Conservation (phyloP, 2,329 filamentous ascomycete genomes). For the Neonectria ditissima region DNA sequence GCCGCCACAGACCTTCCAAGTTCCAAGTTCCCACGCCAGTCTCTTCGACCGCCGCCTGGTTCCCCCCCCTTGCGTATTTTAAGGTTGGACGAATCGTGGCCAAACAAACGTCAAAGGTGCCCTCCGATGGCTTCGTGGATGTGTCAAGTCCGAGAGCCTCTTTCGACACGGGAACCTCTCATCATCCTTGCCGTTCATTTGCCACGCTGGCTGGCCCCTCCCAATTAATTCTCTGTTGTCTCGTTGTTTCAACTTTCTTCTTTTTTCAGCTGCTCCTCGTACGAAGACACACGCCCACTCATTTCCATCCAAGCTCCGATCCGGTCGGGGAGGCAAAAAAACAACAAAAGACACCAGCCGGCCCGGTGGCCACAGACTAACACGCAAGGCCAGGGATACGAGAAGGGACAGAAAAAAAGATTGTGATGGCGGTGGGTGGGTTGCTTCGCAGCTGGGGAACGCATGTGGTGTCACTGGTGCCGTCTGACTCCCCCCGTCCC, state of each 20-base stretch:
- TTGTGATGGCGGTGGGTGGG: constrained; percentile 28
- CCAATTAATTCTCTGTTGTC: background rate
- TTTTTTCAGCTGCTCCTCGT: background rate
- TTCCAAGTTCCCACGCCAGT: background rate
- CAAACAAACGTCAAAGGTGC: constrained; percentile 27
- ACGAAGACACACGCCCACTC: too few species aligned
- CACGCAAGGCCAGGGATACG: constrained; percentile 1
- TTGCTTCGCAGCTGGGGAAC: constrained; percentile 21
- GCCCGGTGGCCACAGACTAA: constrained; percentile 8
- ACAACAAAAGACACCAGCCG: background rate
- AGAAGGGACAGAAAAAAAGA: constrained; percentile 7
- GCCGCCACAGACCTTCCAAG: background rate
- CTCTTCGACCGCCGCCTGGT: background rate
- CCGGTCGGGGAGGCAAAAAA: constrained; percentile 7
- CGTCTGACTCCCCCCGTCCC: constrained; percentile 37
- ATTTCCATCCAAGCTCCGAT: too few species aligned
- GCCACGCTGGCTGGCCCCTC: background rate
- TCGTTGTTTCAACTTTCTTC: too few species aligned
- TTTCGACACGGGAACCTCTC: too few species aligned
- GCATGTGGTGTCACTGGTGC: constrained; percentile 24
- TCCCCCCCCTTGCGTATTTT: constrained; percentile 25
- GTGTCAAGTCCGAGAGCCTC: constrained; percentile 31
- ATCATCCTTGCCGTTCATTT: too few species aligned
- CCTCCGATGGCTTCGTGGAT: background rate
- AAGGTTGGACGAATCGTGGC: constrained; percentile 36